Percentiles rank a stretch among this genome's conserved stretches.
Evolutionary conservation across 2,329 filamentous ascomycete species (phyloP).

Genomic region (Didymella pinodella): DNA sequence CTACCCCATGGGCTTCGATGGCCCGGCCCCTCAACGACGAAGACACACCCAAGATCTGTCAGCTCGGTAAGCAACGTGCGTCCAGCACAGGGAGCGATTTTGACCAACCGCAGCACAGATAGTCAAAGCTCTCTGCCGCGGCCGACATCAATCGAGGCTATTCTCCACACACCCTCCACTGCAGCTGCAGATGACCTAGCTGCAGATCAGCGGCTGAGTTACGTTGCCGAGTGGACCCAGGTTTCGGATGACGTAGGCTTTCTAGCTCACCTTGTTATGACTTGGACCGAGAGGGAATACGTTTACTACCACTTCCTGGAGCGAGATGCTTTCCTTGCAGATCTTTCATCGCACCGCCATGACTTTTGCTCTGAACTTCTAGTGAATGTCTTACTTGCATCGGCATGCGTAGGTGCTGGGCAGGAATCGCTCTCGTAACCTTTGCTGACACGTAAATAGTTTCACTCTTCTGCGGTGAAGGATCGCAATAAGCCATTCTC

Average conservation of each 20-base stretch:
- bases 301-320: conserved; percentile 43
- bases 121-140: conserved; percentile 25
- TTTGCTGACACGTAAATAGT: conserved; percentile 23
- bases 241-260: conserved; percentile 32
- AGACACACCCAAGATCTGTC: conserved; percentile 37
- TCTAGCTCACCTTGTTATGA: conserved; percentile 33
- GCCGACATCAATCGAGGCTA: conserved; percentile 35
- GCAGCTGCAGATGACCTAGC: conserved; percentile 14
- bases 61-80: conserved; percentile 35
- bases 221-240: conserved; percentile 36
- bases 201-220: conserved; percentile 31
- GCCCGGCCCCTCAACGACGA: conserved; percentile 35
- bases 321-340: conserved; percentile 42
- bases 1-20: conserved; percentile 28
- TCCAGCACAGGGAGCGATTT: conserved; percentile 24
- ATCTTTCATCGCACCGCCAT: conserved; percentile 32
- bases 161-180: conserved; percentile 26
- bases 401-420: conserved; percentile 38
- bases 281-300: conserved; percentile 40
- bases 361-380: conserved; percentile 44
- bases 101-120: conserved; percentile 45
- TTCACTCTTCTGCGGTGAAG: conserved; percentile 35
- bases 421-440: neutral
- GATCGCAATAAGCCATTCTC: conserved; percentile 41
- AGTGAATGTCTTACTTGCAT: conserved; percentile 42